Conservation (phyloP, 495 filamentous ascomycete species). For the Penicillium salamii region DNA sequence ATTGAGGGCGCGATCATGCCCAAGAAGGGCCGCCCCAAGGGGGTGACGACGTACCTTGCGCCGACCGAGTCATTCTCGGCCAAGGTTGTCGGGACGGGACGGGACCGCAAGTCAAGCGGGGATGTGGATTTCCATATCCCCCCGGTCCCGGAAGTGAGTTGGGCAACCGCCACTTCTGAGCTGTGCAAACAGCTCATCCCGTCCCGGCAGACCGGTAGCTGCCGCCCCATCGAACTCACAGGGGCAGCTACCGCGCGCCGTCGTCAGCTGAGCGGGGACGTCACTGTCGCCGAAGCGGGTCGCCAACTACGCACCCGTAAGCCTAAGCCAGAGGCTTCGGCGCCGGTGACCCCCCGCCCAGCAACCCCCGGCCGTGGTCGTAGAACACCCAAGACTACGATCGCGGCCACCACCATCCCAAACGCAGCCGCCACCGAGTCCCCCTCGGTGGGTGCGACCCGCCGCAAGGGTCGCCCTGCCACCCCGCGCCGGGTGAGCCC, state of each 20-base stretch:
- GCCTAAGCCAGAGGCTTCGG: background rate
- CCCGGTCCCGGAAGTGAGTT: constrained; percentile 74
- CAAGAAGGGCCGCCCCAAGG: constrained; percentile 49
- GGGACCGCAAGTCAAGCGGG: constrained; percentile 47
- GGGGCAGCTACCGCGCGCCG: background rate
- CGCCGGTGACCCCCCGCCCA: background rate
- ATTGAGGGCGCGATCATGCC: constrained; percentile 53
- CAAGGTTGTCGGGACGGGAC: constrained; percentile 61
- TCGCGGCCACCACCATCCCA: background rate
- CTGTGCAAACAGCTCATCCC: constrained; percentile 82
- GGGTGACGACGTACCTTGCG: constrained; percentile 64
- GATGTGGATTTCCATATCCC: constrained; percentile 34
- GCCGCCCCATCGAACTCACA: constrained; percentile 65
- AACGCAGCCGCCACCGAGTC: background rate
- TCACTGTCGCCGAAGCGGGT: background rate
- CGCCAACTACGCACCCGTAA: constrained; percentile 4
- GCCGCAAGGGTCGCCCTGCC: background rate
- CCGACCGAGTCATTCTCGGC: constrained; percentile 77
- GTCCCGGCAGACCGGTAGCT: constrained; percentile 66
- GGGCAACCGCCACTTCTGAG: constrained; percentile 78
- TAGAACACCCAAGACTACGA: background rate
- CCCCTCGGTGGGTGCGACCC: constrained; percentile 1
- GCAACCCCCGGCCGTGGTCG: background rate
- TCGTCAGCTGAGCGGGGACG: constrained; percentile 19
- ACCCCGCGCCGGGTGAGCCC: constrained; percentile 1